Conservation (phyloP, 148 eudicot species). For the Heliosperma pusillum region DNA sequence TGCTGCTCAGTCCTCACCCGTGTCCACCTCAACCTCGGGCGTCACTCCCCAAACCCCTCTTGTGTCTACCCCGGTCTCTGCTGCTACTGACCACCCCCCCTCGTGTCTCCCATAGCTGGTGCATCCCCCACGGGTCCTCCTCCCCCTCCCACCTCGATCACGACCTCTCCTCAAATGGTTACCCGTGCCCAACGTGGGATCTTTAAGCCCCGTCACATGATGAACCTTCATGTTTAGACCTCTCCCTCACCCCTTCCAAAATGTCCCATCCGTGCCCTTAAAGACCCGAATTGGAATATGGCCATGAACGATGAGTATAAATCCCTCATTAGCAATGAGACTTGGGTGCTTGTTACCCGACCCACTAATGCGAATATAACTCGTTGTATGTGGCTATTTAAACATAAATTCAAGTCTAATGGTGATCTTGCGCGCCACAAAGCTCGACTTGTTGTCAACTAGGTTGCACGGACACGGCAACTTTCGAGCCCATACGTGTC, state of each 20-base stretch:
- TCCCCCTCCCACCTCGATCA: not conserved
- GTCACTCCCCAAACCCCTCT: too few relatives aligned
- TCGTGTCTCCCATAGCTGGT: too few relatives aligned
- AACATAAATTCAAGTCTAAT: not conserved
- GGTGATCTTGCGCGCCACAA: not conserved
- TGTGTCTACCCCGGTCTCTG: too few relatives aligned
- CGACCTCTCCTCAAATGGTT: not conserved
- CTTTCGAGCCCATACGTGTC: too few relatives aligned
- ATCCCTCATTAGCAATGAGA: not conserved
- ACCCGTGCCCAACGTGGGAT: not conserved
- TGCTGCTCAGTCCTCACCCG: too few relatives aligned
- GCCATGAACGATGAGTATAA: not conserved
- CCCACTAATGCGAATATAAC: not conserved
- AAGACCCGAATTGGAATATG: not conserved
- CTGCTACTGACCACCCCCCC: too few relatives aligned
- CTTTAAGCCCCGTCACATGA: not conserved
- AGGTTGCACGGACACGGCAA: too few relatives aligned
- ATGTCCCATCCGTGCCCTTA: not conserved
- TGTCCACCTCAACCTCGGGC: too few relatives aligned
- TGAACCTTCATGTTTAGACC: not conserved
- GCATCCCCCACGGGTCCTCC: too few relatives aligned
- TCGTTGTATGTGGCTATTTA: constrained; percentile 2
- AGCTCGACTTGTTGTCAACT: not conserved
- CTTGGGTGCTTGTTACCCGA: not conserved
- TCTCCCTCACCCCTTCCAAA: not conserved